phyloP scores from a whole-genome alignment of 176 grass and related monocot species.

The Avena eriantha region DNA sequence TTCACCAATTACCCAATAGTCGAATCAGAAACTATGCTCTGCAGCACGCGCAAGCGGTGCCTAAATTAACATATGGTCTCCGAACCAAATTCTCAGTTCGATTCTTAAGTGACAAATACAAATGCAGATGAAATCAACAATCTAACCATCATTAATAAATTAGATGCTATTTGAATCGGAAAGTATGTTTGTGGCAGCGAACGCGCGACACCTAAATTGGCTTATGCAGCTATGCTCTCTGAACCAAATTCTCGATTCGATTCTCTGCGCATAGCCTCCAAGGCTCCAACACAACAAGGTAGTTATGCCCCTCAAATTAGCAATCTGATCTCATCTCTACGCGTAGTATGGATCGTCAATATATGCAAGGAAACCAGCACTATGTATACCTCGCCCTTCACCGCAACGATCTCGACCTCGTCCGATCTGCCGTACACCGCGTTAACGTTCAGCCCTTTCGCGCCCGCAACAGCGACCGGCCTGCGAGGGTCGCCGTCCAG shows the following conservation, averaged over 20 bases:
- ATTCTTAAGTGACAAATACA: neutral
- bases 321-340: too few relatives aligned
- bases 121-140: neutral
- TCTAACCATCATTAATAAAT: neutral
- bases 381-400: neutral
- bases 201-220: neutral
- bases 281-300: neutral
- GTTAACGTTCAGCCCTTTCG: neutral
- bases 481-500: neutral
- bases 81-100: neutral
- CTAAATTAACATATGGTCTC: neutral
- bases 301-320: neutral
- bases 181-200: neutral
- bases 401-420: slow-evolving; percentile 1
- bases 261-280: neutral
- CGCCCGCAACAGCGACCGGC: neutral
- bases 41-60: neutral
- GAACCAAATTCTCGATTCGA: too few relatives aligned
- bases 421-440: neutral
- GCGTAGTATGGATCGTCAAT: neutral
- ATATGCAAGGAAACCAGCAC: neutral
- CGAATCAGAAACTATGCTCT: neutral
- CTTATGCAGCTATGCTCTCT: neutral
- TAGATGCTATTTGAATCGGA: neutral
- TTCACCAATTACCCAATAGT: too few relatives aligned